Conservation (phyloP, 305 asterid species). For the Fraxinus sp. region DNA sequence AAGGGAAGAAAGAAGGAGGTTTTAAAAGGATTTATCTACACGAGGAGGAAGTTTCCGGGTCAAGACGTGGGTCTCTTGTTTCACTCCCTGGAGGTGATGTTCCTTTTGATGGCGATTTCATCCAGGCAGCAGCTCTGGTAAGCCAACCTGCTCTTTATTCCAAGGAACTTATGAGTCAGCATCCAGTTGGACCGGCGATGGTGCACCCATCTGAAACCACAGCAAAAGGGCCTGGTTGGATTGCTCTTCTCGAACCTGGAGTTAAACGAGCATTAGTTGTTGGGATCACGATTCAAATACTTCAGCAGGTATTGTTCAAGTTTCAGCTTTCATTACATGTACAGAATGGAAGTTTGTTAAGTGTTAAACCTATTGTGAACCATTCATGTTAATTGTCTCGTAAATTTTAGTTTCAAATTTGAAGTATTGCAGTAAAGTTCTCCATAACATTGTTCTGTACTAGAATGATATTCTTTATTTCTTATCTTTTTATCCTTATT, state of each 20-base stretch:
- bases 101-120: conserved; percentile 50
- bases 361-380: background rate
- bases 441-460: background rate
- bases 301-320: conserved; percentile 65
- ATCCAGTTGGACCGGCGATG: conserved; percentile 81
- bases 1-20: conserved; percentile 74
- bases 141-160: conserved; percentile 81
- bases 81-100: conserved; percentile 64
- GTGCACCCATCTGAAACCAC: conserved; percentile 65
- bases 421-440: background rate
- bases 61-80: conserved; percentile 78
- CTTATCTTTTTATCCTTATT: background rate
- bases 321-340: background rate
- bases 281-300: conserved; percentile 71
- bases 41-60: conserved; percentile 55
- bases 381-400: background rate
- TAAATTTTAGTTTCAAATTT: background rate
- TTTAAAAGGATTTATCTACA: conserved; percentile 80
- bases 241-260: conserved; percentile 82
- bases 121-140: conserved; percentile 84
- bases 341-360: background rate
- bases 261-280: conserved; percentile 73
- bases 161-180: conserved; percentile 54
- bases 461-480: background rate
- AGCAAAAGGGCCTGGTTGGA: conserved; percentile 44